Base-by-base conservation (phyloP, 1,139 yeast species). In the Magnusiomyces clavatus region DNA sequence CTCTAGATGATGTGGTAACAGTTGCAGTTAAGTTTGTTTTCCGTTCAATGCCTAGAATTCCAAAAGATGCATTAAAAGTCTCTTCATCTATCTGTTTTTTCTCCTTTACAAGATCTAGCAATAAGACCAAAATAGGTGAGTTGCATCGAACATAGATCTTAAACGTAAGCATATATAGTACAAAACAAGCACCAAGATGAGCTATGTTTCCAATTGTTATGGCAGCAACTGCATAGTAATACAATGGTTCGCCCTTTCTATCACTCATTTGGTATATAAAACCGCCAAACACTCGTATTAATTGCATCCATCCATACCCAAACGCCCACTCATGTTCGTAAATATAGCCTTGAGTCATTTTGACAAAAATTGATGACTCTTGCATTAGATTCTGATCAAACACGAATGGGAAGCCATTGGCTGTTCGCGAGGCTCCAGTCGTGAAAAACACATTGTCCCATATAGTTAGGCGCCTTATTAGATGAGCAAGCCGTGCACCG, bases 301-400 rank as follows among this genome's bases (percentile, higher is more conserved):
- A 54, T 45, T 77, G 63, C 71, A 85, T 76, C 95, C 96, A 89
- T 3, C 80, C 66, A 6, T 87, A 85, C 42, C 95, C 83, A 65
- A 88, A 92, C 8, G 95, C 97, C 76, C 81, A 86, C 68, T 88
- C 95, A 65, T 92, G 96, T 65, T 92, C 97, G 66, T 75, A 89
- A 39, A 67, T 65, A 2, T 70, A 64, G 10, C 39, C 39, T 12
- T 37, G n/a, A 37, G 16, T 37, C 39, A 37, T n/a, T 37, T 14
- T 11, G 20, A 11, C 44, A 20, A 12, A 29, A 20, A 41, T 19
- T 6, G 11, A 41, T 19, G 44, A 41, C 6, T n/a, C 46, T 0
- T 76, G 31, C 31, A 24, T 24, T 8, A 24, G 6, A 24, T 24
- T 8, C 31, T 24, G 31, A 4, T 24, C 31, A 24, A 24, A 24